A percentile compares a stretch with the other conserved stretches of the same genome.
These are phyloP conservation scores for Rhodosporidiobolus sp. DNA, from an alignment of 768 basidiomycete species.

Conservation along the genomic window DNA sequence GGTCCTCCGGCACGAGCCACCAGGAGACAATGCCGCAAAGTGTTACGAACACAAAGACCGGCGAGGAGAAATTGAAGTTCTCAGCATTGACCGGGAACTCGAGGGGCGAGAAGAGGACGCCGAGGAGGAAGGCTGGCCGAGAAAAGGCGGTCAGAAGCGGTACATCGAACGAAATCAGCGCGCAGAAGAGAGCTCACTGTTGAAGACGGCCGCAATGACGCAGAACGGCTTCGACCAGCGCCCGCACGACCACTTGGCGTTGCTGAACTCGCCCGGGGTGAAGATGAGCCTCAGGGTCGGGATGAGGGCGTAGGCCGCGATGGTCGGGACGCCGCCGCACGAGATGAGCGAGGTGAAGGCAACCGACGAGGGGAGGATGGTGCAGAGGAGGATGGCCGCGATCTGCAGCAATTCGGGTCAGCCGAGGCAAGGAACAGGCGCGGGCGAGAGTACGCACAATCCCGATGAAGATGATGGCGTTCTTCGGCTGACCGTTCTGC, in stretches of 20 bases:
- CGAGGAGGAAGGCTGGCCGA: constrained; percentile 33
- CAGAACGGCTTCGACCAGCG: constrained; percentile 67
- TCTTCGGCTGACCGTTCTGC: constrained; percentile 65
- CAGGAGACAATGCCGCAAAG: constrained; percentile 72
- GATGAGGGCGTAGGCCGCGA: constrained; percentile 82
- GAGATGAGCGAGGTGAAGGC: constrained; percentile 88
- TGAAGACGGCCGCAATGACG: constrained; percentile 65
- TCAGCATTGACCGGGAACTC: constrained; percentile 72
- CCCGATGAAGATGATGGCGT: constrained; percentile 84
- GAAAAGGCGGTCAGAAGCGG: background rate
- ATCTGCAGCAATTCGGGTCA: constrained; percentile 19
- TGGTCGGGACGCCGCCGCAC: constrained; percentile 79
- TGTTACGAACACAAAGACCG: constrained; percentile 75
- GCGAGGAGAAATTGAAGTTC: constrained; percentile 77
- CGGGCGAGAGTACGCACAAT: too few relatives aligned
- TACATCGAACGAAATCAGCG: background rate
- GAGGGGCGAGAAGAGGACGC: constrained; percentile 63
- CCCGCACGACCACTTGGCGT: constrained; percentile 71
- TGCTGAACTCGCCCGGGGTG: constrained; percentile 71
- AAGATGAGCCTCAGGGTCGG: constrained; percentile 69
- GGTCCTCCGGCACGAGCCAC: constrained; percentile 73
- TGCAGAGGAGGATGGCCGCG: constrained; percentile 70
- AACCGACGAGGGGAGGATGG: constrained; percentile 82
- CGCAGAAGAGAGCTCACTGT: constrained; percentile 50
- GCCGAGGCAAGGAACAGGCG: too few relatives aligned